Evolutionary conservation across 2,329 filamentous ascomycete genomes (phyloP).

Genomic region (Ampelomyces quisqualis): DNA sequence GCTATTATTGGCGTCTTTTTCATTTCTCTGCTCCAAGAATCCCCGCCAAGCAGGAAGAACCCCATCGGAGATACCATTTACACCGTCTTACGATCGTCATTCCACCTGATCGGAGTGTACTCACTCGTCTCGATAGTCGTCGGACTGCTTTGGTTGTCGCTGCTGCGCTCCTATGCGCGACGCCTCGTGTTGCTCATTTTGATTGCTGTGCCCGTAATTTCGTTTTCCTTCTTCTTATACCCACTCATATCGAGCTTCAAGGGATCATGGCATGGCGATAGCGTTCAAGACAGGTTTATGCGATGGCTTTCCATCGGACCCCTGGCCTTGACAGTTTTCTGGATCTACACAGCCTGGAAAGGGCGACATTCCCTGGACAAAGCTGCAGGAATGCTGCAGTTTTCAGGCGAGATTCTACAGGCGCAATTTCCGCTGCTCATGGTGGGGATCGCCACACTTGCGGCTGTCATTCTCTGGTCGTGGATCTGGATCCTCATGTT

Average conservation of each 20-base stretch:
- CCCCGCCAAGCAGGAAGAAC: conserved; percentile 65
- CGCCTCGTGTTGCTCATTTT: conserved; percentile 79
- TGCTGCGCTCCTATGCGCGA: conserved; percentile 83
- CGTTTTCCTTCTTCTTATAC: conserved; percentile 88
- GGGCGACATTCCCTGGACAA: conserved; percentile 78
- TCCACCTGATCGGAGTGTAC: conserved; percentile 85
- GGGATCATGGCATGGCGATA: conserved; percentile 69
- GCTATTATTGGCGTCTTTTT: conserved; percentile 86
- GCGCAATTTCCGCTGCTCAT: conserved; percentile 80
- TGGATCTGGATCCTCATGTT: conserved; percentile 99
- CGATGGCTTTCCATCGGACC: conserved; percentile 81
- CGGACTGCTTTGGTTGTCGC: conserved; percentile 84
- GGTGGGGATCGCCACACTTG: conserved; percentile 78
- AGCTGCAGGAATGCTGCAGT: conserved; percentile 86
- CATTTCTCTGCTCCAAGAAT: conserved; percentile 86
- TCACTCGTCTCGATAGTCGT: conserved; percentile 88
- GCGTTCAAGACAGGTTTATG: conserved; percentile 86
- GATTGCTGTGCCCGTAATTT: conserved; percentile 78
- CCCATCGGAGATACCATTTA: conserved; percentile 93
- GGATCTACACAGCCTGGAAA: conserved; percentile 80
- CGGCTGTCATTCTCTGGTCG: conserved; percentile 79
- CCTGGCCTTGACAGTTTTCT: conserved; percentile 69
- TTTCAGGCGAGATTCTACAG: conserved; percentile 81
- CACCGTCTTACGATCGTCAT: conserved; percentile 79
- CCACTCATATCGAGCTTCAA: conserved; percentile 88